Base-by-base conservation (phyloP, 495 filamentous ascomycete genomes). In the Neurospora africana region DNA sequence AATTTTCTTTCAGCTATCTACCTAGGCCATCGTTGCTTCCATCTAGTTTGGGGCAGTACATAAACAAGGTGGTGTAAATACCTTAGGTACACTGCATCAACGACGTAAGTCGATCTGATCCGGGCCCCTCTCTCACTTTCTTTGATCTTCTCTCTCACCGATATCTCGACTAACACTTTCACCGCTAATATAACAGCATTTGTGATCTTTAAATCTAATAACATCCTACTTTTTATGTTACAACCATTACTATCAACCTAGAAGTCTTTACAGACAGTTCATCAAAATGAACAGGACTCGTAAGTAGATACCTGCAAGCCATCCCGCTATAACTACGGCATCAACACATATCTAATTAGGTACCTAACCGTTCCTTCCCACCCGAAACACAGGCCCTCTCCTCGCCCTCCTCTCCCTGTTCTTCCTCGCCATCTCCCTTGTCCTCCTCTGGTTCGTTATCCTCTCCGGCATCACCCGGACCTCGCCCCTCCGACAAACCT, bases 361-460 rank as follows among this genome's bases (percentile, higher is more conserved):
- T 19, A 65, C 19, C 70, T 71, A 71, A 73, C 61, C 11, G 21
- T 8, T 11, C 43, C 44, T 33, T 36, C 40, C 5, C 2, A 4
- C 67, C 30, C 27, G 70, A 23, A 27, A 37, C 13, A 53, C 13
- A 85, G 82, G 82, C 71, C 73, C 77, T 38, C 72, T 73, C 47
- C 75, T 86, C 69, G 83, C 82, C 73, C 73, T 83, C 21, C 69
- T 88, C 44, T 90, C 91, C 81, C 87, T 95, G 72, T 81, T 96
- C 80, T 88, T 97, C 75, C 90, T 92, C 80, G 89, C 88, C 71
- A 89, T 87, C 72, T 89, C 92, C 36, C 81, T 92, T 70, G 83
- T 96, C 53, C 81, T 97, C 75, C 90, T 94, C 71, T 91, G 93
- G 82, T 89, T 97, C 80, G 86, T 93, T 70, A 83, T 97, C 68